Conservation (phyloP, 331 rosid genomes). For the Arachis monticola region DNA sequence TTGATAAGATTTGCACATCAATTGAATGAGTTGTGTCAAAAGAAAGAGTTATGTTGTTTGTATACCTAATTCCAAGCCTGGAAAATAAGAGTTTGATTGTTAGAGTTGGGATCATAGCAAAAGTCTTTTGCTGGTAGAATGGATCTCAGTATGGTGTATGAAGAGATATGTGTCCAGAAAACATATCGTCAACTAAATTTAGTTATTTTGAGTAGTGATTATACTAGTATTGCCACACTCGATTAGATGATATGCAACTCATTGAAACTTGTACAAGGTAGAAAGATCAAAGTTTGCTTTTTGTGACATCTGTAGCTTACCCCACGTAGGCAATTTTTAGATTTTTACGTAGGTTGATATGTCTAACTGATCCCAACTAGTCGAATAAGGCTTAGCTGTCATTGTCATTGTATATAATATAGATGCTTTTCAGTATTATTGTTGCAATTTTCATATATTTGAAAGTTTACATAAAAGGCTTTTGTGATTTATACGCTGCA, state of each 20-base stretch:
- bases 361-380: too few relatives aligned
- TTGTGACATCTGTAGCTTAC: neutral
- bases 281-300: slow-evolving; percentile 3
- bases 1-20: neutral
- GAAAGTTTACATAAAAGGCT: neutral
- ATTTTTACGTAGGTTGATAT: neutral
- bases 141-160: too few relatives aligned
- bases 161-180: too few relatives aligned
- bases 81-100: too few relatives aligned
- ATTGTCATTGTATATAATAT: neutral
- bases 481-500: slow-evolving; percentile 26
- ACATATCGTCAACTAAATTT: neutral
- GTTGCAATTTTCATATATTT: neutral
- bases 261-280: slow-evolving; percentile 20
- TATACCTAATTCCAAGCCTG: too few relatives aligned
- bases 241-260: slow-evolving; percentile 25
- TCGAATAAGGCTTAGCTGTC: neutral
- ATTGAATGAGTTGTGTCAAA: neutral
- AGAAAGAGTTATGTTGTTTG: too few relatives aligned
- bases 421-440: neutral
- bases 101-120: too few relatives aligned
- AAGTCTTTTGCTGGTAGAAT: too few relatives aligned
- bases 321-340: too few relatives aligned
- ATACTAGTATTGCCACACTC: neutral
- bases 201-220: neutral